Conservation (phyloP, 2,329 filamentous ascomycete species). For the Aureobasidium sp. region DNA sequence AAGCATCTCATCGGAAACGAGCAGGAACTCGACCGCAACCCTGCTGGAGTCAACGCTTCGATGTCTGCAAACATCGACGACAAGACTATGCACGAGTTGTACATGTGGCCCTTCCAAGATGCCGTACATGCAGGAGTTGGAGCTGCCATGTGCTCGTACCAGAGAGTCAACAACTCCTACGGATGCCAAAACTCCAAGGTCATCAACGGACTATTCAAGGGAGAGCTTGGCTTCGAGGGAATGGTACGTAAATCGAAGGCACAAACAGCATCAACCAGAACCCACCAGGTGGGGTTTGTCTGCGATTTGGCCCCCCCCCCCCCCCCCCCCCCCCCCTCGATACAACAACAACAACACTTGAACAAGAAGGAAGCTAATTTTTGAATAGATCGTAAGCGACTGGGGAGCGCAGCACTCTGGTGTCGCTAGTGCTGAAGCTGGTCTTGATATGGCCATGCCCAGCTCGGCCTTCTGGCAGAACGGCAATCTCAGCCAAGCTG, state of each 20-base stretch:
- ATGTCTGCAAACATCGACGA: slow-evolving; percentile 53
- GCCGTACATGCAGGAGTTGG: slow-evolving; percentile 42
- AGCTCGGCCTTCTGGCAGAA: slow-evolving; percentile 29
- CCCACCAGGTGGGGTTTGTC: no score
- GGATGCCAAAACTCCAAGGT: slow-evolving; percentile 65
- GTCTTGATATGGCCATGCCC: slow-evolving; percentile 66
- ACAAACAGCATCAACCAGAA: no score
- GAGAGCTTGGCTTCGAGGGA: slow-evolving; percentile 67
- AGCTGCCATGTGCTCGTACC: slow-evolving; percentile 46
- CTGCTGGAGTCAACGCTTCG: slow-evolving; percentile 27
- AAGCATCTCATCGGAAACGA: slow-evolving; percentile 52
- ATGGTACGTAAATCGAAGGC: no score
- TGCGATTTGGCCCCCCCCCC: no score
- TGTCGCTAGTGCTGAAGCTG: slow-evolving; percentile 53
- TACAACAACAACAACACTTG: no score
- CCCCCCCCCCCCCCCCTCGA: no score
- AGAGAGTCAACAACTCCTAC: slow-evolving; percentile 34
- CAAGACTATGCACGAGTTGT: slow-evolving; percentile 40
- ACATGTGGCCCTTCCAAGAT: slow-evolving; percentile 45
- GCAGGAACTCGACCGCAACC: slow-evolving; percentile 45
- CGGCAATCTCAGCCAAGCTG: slow-evolving; percentile 45
- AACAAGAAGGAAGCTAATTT: background rate
- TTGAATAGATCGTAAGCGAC: slow-evolving; percentile 56
- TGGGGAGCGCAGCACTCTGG: slow-evolving; percentile 57
- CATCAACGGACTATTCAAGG: slow-evolving; percentile 64